Base-by-base conservation (phyloP, 2,329 filamentous ascomycete species). In the Blastomyces percursus region DNA sequence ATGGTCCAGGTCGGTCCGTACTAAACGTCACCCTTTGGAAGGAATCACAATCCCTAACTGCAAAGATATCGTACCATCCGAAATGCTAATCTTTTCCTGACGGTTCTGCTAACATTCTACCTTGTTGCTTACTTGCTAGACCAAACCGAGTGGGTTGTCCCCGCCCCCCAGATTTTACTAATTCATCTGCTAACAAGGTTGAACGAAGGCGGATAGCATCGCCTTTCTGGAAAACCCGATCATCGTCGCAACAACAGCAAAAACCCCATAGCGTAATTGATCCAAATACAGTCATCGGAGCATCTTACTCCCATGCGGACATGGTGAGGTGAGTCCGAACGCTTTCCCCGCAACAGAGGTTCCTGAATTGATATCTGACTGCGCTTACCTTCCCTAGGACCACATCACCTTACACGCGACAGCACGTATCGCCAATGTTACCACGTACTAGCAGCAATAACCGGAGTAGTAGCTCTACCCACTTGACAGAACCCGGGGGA, bases 1-100 rank as follows among this genome's bases (percentile, higher is more conserved):
- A 99, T 99, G 94, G 90, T 96, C 70, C 93, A 99, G 88, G 92
- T 99, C 81, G 93, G 94, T 97, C 87, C 83, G 86, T 88, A 71
- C 71, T 69, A 71, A 71, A 67, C 64, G 63, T 64, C 63, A 62
- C 46, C 46, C 58, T 66, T 64, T 42, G 40, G 21, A 30, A 11
- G 16, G 56, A 48, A 46, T 60, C 21, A 58, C 46, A 59, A 19
- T 48, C 12, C 24, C 38, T 5, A 4, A 35, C 54, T 56, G 32
- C 54, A 11, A 54, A 32, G 54, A 56, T 56, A 56, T n/a, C 38
- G 4, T 48, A 11, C 19, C 9, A 21, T 56, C 11, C n/a, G 12
- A 50, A 35, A 35, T 24, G 38, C 57, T 60, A 32, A 54, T 40
- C n/a, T 42, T 7, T 42, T 16, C 5, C 44, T 61, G 60, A 48